Conservation (phyloP, 768 basidiomycete genomes). For the Sporobolomyces pararoseus region DNA sequence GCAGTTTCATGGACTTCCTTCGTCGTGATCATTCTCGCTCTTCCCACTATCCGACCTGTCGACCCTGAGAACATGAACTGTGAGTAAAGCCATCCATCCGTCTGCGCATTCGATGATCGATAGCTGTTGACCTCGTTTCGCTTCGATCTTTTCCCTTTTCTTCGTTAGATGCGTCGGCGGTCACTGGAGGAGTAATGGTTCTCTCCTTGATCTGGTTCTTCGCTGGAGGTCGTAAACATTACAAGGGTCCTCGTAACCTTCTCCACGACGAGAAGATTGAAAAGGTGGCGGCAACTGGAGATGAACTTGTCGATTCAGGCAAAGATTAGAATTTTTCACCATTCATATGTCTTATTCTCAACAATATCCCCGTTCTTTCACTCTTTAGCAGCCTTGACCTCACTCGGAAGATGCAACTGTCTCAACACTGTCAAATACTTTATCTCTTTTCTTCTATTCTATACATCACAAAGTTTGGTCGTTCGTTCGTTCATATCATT, state of each 20-base stretch:
- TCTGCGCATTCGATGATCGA: not conserved
- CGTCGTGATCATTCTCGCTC: conserved; percentile 48
- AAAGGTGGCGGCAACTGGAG: conserved; percentile 8
- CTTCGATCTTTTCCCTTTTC: not conserved
- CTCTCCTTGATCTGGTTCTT: conserved; percentile 46
- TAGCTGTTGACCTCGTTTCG: not conserved
- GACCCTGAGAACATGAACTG: conserved; percentile 41
- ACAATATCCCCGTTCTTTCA: too few species aligned
- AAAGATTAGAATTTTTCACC: not conserved
- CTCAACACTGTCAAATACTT: not conserved
- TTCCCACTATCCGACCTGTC: conserved; percentile 34
- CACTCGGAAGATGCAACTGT: too few species aligned
- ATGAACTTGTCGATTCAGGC: conserved; percentile 20
- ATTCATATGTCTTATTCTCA: not conserved
- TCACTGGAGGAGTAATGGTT: conserved; percentile 46
- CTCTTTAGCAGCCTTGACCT: too few species aligned
- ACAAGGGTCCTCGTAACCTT: conserved; percentile 45
- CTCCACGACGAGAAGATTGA: conserved; percentile 24
- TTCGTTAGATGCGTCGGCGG: conserved; percentile 40
- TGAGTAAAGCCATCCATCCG: too few species aligned
- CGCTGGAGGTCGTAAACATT: conserved; percentile 47
- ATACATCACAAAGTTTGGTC: too few species aligned
- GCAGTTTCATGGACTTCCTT: conserved; percentile 45
- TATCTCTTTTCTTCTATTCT: not conserved
- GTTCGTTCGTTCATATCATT: conserved; percentile 1